phyloP scores from a whole-genome alignment of 2,329 filamentous ascomycete species.

The Paraphaeosphaeria sporulosa region DNA sequence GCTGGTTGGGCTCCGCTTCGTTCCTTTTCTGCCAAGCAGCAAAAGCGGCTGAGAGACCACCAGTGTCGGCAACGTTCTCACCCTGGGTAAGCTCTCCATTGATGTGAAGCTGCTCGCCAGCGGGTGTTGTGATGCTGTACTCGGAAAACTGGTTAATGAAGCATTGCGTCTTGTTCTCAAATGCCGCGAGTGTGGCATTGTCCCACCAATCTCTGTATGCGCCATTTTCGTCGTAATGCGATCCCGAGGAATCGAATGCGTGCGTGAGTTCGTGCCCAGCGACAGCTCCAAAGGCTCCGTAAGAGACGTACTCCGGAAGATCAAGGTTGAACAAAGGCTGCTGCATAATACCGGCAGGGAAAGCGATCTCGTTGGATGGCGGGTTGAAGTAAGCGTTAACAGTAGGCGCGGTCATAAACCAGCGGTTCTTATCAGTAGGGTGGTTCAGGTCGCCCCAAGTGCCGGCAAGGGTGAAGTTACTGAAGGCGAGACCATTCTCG shows the following conservation, averaged over 20 bases:
- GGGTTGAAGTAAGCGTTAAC: slow-evolving; percentile 69
- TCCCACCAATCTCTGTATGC: slow-evolving; percentile 72
- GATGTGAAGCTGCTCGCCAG: slow-evolving; percentile 63
- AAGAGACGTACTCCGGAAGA: slow-evolving; percentile 69
- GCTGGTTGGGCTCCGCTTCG: slow-evolving; percentile 51
- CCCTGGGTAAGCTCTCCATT: slow-evolving; percentile 68
- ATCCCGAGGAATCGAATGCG: slow-evolving; percentile 70
- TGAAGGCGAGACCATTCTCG: slow-evolving; percentile 61
- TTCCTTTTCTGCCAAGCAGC: slow-evolving; percentile 68
- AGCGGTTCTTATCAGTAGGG: slow-evolving; percentile 65
- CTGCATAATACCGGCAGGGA: slow-evolving; percentile 73
- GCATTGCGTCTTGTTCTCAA: slow-evolving; percentile 65
- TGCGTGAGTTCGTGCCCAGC: slow-evolving; percentile 73
- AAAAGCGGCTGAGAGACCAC: slow-evolving; percentile 67
- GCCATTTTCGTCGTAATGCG: slow-evolving; percentile 68
- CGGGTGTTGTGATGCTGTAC: slow-evolving; percentile 63
- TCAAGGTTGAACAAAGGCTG: slow-evolving; percentile 67
- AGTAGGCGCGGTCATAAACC: slow-evolving; percentile 65
- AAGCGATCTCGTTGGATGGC: slow-evolving; percentile 68
- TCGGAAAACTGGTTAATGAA: slow-evolving; percentile 70
- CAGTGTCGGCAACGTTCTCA: slow-evolving; percentile 74
- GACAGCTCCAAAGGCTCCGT: slow-evolving; percentile 70
- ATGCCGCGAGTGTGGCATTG: slow-evolving; percentile 62
- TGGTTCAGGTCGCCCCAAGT: slow-evolving; percentile 66
- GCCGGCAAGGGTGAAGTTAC: slow-evolving; percentile 53